Base-by-base conservation (phyloP, 1,284 basidiomycete species). In the Cryptococcus sp. region DNA sequence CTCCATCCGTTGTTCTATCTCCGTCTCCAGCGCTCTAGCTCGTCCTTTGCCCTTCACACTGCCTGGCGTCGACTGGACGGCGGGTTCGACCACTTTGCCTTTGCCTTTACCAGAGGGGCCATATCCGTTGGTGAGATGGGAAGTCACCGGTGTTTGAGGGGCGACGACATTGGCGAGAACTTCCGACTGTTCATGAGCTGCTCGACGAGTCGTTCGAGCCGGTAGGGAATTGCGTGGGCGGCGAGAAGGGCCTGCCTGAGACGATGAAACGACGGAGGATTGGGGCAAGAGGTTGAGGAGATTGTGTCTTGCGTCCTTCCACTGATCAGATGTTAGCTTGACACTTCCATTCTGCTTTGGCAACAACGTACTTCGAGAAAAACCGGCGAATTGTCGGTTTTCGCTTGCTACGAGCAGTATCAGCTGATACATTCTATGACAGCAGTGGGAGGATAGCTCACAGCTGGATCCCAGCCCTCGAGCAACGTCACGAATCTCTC, bases 401-500 rank as follows among this genome's bases (percentile, higher is more conserved):
- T 92, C 8, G 89, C 89, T 40, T 80, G 80, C 88, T 90, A 59
- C 42, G 46, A 38, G 50, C 39, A n/a, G 46, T 38, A 30, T 48
- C 22, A 22, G 38, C n/a, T 25, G 5, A 43, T 15, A 35, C 0
- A 20, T 11, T 35, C 13, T 35, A 35, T 35, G 8, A 10, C 8
- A 35, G 10, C 30, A 35, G 7, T 10, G 30, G 8, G 7, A 35
- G 30, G 8, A n/a, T 1, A 52, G 73, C 83, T 53, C 64, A 89
- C 89, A 73, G 82, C 78, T 2, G 90, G 91, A 73, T 93, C 83
- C 75, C 86, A 94, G 5, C 82, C 75, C 15, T 72, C 82, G 43
- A 91, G 78, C 78, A 93, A 82, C 23, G 84, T 86, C 3, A 85
- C 83, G 69, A 88, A 93, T 57, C 87, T 82, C 65, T 93, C 88